Evolutionary conservation across 495 filamentous ascomycete genomes (phyloP), one percentile per base, ranked within the genome.

Genomic region (Aspergillus cristatus): DNA sequence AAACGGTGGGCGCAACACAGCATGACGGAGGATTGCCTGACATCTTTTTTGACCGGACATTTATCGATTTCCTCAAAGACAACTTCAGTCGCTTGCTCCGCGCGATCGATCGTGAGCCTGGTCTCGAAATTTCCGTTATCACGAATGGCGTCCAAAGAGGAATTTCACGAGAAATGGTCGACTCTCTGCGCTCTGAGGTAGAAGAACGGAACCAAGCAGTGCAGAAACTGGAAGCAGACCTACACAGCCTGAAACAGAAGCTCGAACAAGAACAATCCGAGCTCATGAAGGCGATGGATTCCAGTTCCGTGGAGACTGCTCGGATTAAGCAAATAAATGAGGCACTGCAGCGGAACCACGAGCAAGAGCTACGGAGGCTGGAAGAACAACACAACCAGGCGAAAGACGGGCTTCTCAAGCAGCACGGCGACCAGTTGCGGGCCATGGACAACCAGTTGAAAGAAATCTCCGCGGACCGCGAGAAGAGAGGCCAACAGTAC

Each of bases 51-150:
- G 86, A 94, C 48, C 71, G 74, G 29, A 74, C 78, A 0, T 97
- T 97, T 55, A 77, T 97, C 28, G 88, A 95, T 42, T 95, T 97
- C 53, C 72, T 96, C 43, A 94, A 95, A 53, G 87, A 96, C 48
- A 91, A 94, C 53, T 98, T 89, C 54, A 87, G 81, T 43, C 84
- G 88, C 20, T 63, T 96, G 37, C 65, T 81, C 14, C 76, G 87
- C 37, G 84, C 90, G 14, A 85, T 98, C 50, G 91, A 98, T 56
- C 82, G 88, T 34, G 87, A 94, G 42, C 91, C 91, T 4, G 86
- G 78, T 7, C 63, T 89, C 28, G 91, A 98, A 52, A 76, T 90
- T 15, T 79, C 81, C 0, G 72, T 90, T 26, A 62, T 87, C 35
- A 72, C 78, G 30, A 86, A 87, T 59, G 84, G 84, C 1, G 68